Conservation (phyloP, 108 stramenopile genomes). For the Chaetoceros muelleri region DNA sequence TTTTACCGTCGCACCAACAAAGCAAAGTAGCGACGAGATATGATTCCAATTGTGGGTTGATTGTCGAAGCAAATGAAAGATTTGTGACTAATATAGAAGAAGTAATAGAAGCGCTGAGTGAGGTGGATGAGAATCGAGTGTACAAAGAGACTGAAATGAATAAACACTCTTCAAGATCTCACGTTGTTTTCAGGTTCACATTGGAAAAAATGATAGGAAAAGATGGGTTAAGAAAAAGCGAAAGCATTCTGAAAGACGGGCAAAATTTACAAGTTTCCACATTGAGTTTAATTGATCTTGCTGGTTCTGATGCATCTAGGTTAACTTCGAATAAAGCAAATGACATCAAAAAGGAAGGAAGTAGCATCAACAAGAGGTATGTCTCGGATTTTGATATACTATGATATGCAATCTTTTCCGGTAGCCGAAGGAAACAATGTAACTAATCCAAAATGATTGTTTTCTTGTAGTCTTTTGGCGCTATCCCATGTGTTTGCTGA, state of each 20-base stretch:
- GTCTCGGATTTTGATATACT: not conserved
- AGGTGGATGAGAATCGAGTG: conserved; percentile 31
- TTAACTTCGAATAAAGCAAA: conserved; percentile 22
- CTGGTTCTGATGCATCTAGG: conserved; percentile 13
- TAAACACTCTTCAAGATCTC: conserved; percentile 37
- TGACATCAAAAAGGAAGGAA: conserved; percentile 44
- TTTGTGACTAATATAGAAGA: conserved; percentile 14
- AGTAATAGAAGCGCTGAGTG: conserved; percentile 13
- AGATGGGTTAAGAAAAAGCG: too few relatives aligned
- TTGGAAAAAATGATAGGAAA: too few relatives aligned
- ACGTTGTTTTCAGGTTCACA: conserved; percentile 38
- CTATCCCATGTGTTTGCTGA: conserved; percentile 38
- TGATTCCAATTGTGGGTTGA: conserved; percentile 37
- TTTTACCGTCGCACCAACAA: not conserved
- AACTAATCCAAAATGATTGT: not conserved
- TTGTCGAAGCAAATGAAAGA: conserved; percentile 22
- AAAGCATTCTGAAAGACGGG: not conserved
- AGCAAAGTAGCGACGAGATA: conserved; percentile 19
- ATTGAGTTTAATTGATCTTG: conserved; percentile 12
- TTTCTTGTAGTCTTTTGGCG: conserved; percentile 24
- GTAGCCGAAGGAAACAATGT: too few relatives aligned
- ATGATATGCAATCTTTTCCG: not conserved
- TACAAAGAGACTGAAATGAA: conserved; percentile 54
- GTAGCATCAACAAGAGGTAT: conserved; percentile 29
- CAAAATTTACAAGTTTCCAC: not conserved